These are phyloP conservation scores for Tolypocladium album DNA, from an alignment of 2,329 filamentous ascomycete species.

Conservation along the genomic window DNA sequence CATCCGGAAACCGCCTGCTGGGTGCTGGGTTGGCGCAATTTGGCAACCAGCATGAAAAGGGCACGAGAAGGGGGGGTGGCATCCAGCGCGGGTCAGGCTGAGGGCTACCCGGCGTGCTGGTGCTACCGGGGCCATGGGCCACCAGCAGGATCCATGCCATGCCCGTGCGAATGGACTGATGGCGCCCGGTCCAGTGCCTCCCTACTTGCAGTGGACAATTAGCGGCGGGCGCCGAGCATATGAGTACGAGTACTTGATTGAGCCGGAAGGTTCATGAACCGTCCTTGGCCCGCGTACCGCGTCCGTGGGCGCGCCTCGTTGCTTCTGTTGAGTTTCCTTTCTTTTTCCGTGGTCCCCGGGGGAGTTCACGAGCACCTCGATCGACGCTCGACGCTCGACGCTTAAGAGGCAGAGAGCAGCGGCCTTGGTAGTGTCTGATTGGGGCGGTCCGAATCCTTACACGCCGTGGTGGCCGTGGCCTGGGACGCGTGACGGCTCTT, in stretches of 20 bases:
- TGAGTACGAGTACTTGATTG: not conserved
- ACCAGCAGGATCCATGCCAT: not conserved
- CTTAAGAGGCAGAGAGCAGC: not conserved
- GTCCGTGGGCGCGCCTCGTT: not conserved
- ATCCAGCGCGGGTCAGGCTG: not conserved
- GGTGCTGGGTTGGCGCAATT: not conserved
- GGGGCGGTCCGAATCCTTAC: not conserved
- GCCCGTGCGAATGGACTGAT: not conserved
- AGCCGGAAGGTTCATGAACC: not conserved
- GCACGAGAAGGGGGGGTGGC: not conserved
- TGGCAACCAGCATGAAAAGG: not conserved
- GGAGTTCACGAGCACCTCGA: not conserved
- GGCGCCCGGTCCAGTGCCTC: not conserved
- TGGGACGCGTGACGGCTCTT: not conserved
- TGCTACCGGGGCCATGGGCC: not conserved
- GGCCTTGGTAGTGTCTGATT: not conserved
- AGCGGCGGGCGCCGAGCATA: not conserved
- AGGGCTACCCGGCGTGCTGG: slow-evolving; percentile 1
- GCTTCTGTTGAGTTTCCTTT: not conserved
- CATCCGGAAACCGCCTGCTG: not conserved
- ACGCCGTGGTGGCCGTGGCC: no score
- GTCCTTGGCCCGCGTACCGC: not conserved
- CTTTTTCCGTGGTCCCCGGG: not conserved
- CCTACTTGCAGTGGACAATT: not conserved
- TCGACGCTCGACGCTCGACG: not conserved